Percentiles rank a stretch among this genome's conserved stretches.
These are phyloP conservation scores for Balakata baccata DNA, from an alignment of 345 rosid species.

Conservation along the genomic window DNA sequence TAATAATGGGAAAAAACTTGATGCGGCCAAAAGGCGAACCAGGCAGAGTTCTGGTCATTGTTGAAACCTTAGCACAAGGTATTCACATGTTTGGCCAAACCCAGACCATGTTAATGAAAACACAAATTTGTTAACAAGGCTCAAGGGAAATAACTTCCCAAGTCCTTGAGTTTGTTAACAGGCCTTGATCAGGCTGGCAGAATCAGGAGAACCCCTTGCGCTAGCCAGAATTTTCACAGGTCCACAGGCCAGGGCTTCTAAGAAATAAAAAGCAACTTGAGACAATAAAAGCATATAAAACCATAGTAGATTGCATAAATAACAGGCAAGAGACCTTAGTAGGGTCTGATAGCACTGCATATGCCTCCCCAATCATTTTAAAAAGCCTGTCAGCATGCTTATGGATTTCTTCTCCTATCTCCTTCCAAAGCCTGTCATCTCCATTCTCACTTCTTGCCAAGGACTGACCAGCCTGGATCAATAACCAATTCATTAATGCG, in stretches of 20 bases:
- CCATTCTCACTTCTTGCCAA: constrained; percentile 76
- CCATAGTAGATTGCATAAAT: not conserved
- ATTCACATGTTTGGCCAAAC: too few relatives aligned
- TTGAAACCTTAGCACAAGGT: not conserved
- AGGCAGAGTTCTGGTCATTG: not conserved
- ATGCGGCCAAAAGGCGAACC: not conserved
- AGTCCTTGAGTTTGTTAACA: too few relatives aligned
- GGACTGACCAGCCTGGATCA: constrained; percentile 73
- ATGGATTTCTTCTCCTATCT: constrained; percentile 80
- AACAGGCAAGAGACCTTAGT: constrained; percentile 40
- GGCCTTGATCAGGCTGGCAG: too few relatives aligned
- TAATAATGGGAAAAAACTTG: not conserved
- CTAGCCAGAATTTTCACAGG: too few relatives aligned
- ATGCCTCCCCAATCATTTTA: constrained; percentile 95
- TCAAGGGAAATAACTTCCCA: too few relatives aligned
- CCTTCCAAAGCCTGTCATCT: constrained; percentile 78
- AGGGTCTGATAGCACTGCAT: constrained; percentile 89
- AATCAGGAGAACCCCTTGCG: too few relatives aligned
- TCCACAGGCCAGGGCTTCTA: too few relatives aligned
- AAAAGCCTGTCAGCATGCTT: constrained; percentile 82
- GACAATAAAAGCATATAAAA: too few relatives aligned
- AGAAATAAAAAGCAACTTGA: too few relatives aligned
- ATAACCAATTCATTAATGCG: constrained; percentile 7
- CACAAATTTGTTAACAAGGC: too few relatives aligned
- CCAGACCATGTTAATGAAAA: too few relatives aligned